A percentile compares a stretch with the other conserved stretches of the same genome.
Conservation (phyloP, 2,329 filamentous ascomycete genomes). For the Bipolaris sorokiniana region DNA sequence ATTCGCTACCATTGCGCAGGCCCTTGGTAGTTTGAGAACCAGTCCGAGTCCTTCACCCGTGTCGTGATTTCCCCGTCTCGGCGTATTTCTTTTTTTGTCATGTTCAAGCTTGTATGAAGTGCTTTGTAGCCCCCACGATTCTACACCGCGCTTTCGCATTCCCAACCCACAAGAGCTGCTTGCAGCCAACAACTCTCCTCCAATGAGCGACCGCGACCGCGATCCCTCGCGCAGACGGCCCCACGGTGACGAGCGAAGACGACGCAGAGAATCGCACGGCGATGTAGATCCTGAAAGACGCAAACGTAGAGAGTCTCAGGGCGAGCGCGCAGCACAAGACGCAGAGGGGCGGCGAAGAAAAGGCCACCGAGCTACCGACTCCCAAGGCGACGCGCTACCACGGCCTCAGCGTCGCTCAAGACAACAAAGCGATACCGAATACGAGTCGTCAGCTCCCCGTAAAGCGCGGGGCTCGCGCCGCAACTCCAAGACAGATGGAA, state of each 20-base stretch:
- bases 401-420: slow-evolving; percentile 26
- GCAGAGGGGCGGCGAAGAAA: slow-evolving; percentile 38
- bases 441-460: slow-evolving; percentile 35
- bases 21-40: not conserved
- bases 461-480: slow-evolving; percentile 27
- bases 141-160: slow-evolving; percentile 14
- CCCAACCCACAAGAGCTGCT: not conserved
- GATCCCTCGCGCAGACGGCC: slow-evolving; percentile 30
- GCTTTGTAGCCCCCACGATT: slow-evolving; percentile 26
- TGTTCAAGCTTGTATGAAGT: slow-evolving; percentile 5
- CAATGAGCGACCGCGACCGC: slow-evolving; percentile 30
- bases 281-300: slow-evolving; percentile 32
- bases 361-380: slow-evolving; percentile 50
- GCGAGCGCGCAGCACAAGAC: slow-evolving; percentile 29
- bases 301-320: slow-evolving; percentile 26
- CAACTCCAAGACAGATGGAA: slow-evolving; percentile 35
- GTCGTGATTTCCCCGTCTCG: not conserved
- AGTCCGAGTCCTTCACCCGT: not conserved
- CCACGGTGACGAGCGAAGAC: slow-evolving; percentile 38
- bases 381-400: slow-evolving; percentile 46
- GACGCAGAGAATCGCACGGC: slow-evolving; percentile 37
- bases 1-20: slow-evolving; percentile 25
- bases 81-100: slow-evolving; percentile 7
- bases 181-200: slow-evolving; percentile 11
- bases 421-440: slow-evolving; percentile 41